Evolutionary conservation across 345 rosid species (phyloP), one percentile per base, ranked within the genome.

Genomic region (Trapa bicornis): DNA sequence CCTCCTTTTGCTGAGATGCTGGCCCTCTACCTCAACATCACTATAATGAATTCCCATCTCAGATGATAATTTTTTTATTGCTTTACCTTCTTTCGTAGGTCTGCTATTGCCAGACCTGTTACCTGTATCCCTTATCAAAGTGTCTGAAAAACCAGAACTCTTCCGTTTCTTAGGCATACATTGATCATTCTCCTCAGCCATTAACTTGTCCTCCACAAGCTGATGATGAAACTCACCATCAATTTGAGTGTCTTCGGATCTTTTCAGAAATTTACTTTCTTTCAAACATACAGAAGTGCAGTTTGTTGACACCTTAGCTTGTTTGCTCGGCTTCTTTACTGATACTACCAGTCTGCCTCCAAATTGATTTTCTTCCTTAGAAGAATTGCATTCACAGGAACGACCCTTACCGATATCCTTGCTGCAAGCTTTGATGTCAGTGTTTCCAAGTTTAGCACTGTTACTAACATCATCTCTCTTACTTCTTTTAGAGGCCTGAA

Each of bases 261-360:
- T 50, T 66, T 35, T 50, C 72, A 66, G 62, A 78, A 78, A 72
- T 76, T 45, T 76, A 65, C 58, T 70, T 65, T 22, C 74, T 69
- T 64, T 71, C 64, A 73, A 64, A 79, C 75, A 78, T 61, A 79
- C 75, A 54, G 84, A 83, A 37, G 75, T 80, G 73, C 75, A 75
- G 73, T 67, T 79, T 22, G 80, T 39, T 37, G 78, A 78, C 53
- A 71, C 68, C 74, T 75, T 83, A 85, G 81, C 57, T 72, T 75
- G 74, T 47, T 70, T 72, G 13, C 75, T 79, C 52, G 72, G 57
- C 72, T 78, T 78, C 74, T 72, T 81, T 62, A 62, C 45, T 53
- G 83, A 76, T 61, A 72, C 61, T n/a, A 16, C 32, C 4, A 64
- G 16, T 45, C 50, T 64, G 71, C 71, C 83, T 71, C 73, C 72